A percentile compares a stretch with the other conserved stretches of the same genome.
Evolutionary conservation across 805 yeast genomes (phyloP).

Genomic region (Teunomyces atbi): DNA sequence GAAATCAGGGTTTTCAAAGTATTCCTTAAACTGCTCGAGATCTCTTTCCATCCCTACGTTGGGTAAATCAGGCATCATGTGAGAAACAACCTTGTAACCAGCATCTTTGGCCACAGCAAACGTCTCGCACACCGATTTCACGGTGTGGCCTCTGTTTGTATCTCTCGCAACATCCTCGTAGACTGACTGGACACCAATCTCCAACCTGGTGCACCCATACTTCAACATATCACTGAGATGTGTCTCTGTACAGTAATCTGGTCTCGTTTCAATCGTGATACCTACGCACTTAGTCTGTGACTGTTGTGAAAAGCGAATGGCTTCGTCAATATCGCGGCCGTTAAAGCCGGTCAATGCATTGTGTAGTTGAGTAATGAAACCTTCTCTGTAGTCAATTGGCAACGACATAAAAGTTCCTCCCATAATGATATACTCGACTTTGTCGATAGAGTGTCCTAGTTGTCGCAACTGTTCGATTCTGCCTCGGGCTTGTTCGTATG

Average conservation of each 20-base stretch:
- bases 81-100: constrained; percentile 95
- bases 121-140: constrained; percentile 91
- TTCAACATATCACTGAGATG: constrained; percentile 93
- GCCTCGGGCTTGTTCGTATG: constrained; percentile 97
- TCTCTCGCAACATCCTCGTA: constrained; percentile 98
- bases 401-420: constrained; percentile 98
- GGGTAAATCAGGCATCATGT: constrained; percentile 99
- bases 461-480: constrained; percentile 93
- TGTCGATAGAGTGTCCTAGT: constrained; percentile 94
- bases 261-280: constrained; percentile 96
- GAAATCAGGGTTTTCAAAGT: constrained; percentile 94
- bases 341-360: constrained; percentile 93
- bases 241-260: constrained; percentile 95
- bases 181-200: constrained; percentile 95
- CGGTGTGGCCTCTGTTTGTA: constrained; percentile 97
- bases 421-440: constrained; percentile 97
- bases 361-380: constrained; percentile 83
- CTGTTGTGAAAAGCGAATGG: constrained; percentile 87
- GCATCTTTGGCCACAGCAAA: constrained; percentile 97
- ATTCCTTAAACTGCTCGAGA: constrained; percentile 91
- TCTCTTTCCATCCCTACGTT: constrained; percentile 99
- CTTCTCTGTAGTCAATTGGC: constrained; percentile 85
- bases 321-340: constrained; percentile 85
- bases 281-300: constrained; percentile 97
- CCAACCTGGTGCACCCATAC: constrained; percentile 95